These are phyloP conservation scores for Tubosaeta brunneosetosa DNA, from an alignment of 768 basidiomycete genomes.

Conservation along the genomic window DNA sequence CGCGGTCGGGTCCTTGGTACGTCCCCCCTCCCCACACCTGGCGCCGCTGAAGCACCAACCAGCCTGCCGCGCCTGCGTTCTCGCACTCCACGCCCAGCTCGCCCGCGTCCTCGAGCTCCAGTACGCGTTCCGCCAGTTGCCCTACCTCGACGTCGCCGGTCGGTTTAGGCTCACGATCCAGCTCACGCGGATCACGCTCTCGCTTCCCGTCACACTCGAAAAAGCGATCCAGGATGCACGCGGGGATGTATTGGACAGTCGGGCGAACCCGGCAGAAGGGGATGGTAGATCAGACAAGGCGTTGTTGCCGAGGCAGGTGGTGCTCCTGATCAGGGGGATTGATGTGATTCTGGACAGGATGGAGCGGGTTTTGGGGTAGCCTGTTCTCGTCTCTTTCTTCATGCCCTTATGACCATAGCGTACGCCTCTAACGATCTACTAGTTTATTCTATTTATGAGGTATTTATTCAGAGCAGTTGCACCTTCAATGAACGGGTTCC, in stretches of 20 bases:
- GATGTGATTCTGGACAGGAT: slow-evolving; percentile 62
- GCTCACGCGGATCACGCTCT: slow-evolving; percentile 71
- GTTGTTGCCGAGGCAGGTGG: slow-evolving; percentile 56
- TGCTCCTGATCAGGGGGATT: slow-evolving; percentile 55
- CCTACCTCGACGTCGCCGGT: slow-evolving; percentile 73
- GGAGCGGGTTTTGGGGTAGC: slow-evolving; percentile 46
- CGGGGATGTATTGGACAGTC: slow-evolving; percentile 7
- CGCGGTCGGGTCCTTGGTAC: slow-evolving; percentile 72
- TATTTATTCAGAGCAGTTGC: background rate
- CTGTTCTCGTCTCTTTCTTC: background rate
- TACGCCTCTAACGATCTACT: background rate
- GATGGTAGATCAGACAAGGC: slow-evolving; percentile 18
- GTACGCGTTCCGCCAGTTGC: slow-evolving; percentile 65
- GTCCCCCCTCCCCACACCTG: background rate
- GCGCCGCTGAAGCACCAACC: background rate
- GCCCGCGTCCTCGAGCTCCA: slow-evolving; percentile 80
- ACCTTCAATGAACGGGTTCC: too few relatives aligned
- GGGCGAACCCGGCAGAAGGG: slow-evolving; percentile 5
- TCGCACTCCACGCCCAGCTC: slow-evolving; percentile 67
- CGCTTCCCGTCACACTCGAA: slow-evolving; percentile 70
- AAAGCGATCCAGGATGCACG: slow-evolving; percentile 49
- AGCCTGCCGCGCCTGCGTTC: slow-evolving; percentile 72
- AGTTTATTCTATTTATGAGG: background rate
- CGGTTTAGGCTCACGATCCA: slow-evolving; percentile 74
- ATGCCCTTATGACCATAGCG: background rate